Base-by-base conservation (phyloP, 176 grass and related monocot species). In the Triticum dicoccoides region DNA sequence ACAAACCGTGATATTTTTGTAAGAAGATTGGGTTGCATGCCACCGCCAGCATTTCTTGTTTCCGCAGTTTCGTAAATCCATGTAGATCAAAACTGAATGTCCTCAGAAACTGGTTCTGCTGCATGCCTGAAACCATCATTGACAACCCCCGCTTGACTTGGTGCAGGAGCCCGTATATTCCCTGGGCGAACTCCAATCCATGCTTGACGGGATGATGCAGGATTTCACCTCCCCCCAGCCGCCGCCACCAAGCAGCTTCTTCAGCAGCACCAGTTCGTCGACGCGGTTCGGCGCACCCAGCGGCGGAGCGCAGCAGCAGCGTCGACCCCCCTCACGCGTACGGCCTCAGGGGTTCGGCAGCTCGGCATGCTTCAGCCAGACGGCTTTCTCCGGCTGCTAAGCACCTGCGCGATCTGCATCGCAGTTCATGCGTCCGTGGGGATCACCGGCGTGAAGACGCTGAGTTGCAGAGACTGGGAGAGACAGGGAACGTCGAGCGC, bases 161-260 rank as follows among this genome's bases (percentile, higher is more conserved):
- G 24, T 80, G 58, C 80, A 98, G 93, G 90, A 89, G 56, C 89
- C 79, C 1, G 81, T 89, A 66, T 89, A 86, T 39, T 91, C 88
- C 68, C 79, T 98, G 9, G 83, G 61, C n/a, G 89, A 98, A 44
- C 91, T 98, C 54, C 89, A 86, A 10, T 80, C 80, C 72, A 95
- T 95, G 96, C 82, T 98, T 29, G 75, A 82, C 5, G 93, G 92
- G 30, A 95, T 94, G 88, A 82, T 90, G 18, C 86, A 89, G 79
- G 89, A 88, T 62, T 95, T 92, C 45, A 1, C 18, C 20, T 17
- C 85, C 5, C 69, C 85, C 2, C 80, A 86, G 21, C 83, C 79
- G 0, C 9, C 83, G 0, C 23, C 73, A 1, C 34, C 71, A n/a
- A 32, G 63, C 20, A 37, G 44, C 65, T 76, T 78, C 81, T 86